Evolutionary conservation across 192 early-diverging fungal species (phyloP).

Genomic region (Umbelopsis sp.): DNA sequence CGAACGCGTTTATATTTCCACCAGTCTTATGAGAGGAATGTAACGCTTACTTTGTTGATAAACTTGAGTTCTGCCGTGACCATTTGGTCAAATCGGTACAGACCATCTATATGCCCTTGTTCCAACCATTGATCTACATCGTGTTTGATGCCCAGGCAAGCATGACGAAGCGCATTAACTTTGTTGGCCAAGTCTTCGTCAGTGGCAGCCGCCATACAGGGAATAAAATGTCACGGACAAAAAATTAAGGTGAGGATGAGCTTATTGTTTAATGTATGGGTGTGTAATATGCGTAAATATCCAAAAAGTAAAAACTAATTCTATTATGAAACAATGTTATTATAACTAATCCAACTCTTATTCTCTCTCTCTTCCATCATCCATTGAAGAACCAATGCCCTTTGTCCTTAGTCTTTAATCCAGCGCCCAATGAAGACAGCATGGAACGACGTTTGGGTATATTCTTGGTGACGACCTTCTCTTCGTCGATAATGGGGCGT

Average conservation of each 20-base stretch:
- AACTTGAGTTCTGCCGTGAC: conserved; percentile 34
- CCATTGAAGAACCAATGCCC: conserved; percentile 19
- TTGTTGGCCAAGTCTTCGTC: not conserved
- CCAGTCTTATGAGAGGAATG: no score
- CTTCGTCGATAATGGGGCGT: not conserved
- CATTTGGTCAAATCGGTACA: conserved; percentile 30
- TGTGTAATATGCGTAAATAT: not conserved
- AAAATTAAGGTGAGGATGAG: not conserved
- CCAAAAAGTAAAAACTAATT: not conserved
- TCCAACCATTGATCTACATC: conserved; percentile 15
- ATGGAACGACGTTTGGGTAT: not conserved
- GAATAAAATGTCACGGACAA: not conserved
- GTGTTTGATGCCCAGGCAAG: not conserved
- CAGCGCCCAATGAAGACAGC: not conserved
- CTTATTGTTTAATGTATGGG: not conserved
- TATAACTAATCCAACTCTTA: no score
- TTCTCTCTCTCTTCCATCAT: not conserved
- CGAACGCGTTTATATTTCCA: no score
- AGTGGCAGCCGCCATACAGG: not conserved
- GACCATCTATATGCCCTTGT: conserved; percentile 27
- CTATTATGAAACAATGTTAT: no score
- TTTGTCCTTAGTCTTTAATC: conserved; percentile 5
- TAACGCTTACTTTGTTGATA: conserved; percentile 27
- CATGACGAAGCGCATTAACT: not conserved
- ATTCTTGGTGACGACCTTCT: not conserved